A percentile compares a stretch with the other conserved stretches of the same genome.
Conservation (phyloP, 169 alveolate species). For the Hepatocystis sp. region DNA sequence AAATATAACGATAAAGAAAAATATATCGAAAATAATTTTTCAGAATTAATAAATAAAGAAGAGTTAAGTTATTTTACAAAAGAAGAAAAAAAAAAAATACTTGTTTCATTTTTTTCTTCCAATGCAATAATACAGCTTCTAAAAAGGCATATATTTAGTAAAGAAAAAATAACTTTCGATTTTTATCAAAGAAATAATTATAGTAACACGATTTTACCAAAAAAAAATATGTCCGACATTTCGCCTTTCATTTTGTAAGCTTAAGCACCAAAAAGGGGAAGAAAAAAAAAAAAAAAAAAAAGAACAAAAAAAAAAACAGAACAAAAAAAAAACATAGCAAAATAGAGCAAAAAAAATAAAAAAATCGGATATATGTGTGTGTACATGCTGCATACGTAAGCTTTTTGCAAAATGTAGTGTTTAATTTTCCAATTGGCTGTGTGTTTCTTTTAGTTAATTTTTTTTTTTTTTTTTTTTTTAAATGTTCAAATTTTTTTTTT, state of each 20-base stretch:
- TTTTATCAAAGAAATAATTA: slow-evolving; percentile 33
- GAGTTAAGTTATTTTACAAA: slow-evolving; percentile 60
- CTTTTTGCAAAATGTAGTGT: background rate
- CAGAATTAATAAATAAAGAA: slow-evolving; percentile 29
- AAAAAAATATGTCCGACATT: slow-evolving; percentile 51
- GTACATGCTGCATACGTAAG: background rate
- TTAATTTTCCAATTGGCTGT: slow-evolving; percentile 10
- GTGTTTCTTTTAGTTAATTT: background rate
- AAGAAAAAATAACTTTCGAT: slow-evolving; percentile 30
- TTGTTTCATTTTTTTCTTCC: slow-evolving; percentile 60
- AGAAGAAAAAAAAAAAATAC: slow-evolving; percentile 58
- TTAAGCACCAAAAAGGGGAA: background rate
- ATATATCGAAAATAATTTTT: slow-evolving; percentile 49
- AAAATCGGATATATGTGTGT: too few relatives aligned
- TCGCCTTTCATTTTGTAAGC: slow-evolving; percentile 66
- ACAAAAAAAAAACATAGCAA: too few relatives aligned
- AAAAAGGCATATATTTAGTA: slow-evolving; percentile 35
- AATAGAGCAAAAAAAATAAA: too few relatives aligned
- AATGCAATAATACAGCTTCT: slow-evolving; percentile 40
- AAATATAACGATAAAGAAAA: slow-evolving; percentile 49
- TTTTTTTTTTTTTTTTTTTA: slow-evolving; percentile 13
- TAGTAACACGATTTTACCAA: slow-evolving; percentile 9
- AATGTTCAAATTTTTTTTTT: slow-evolving; percentile 24
- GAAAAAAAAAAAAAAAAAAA: background rate
- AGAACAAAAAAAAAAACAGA: too few relatives aligned